Conservation (phyloP, 371 early-diverging fungal genomes). For the Lichtheimia ornata region DNA sequence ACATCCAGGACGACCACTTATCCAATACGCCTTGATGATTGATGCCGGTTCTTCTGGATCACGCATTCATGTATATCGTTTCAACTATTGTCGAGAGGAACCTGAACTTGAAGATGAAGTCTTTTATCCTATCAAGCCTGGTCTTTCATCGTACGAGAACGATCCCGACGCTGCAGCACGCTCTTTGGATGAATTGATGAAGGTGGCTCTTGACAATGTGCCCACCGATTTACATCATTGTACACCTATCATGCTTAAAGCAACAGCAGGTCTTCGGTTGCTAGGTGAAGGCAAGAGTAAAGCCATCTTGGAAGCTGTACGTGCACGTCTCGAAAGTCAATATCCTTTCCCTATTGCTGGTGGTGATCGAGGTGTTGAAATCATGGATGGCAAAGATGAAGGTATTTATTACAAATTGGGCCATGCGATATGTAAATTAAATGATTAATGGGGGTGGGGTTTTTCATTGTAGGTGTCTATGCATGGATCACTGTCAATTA, state of each 20-base stretch:
- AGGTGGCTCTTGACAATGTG: slow-evolving; percentile 73
- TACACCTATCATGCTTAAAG: slow-evolving; percentile 94
- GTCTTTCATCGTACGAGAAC: slow-evolving; percentile 73
- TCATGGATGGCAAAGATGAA: slow-evolving; percentile 97
- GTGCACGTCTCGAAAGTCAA: slow-evolving; percentile 58
- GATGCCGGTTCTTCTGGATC: slow-evolving; percentile 98
- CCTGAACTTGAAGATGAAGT: slow-evolving; percentile 79
- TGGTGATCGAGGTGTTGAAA: slow-evolving; percentile 68
- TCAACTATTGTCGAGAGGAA: slow-evolving; percentile 81
- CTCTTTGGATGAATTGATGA: slow-evolving; percentile 79
- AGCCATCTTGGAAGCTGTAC: slow-evolving; percentile 74
- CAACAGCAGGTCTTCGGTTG: slow-evolving; percentile 92
- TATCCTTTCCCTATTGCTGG: slow-evolving; percentile 83
- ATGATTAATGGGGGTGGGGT: no score
- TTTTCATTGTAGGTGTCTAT: slow-evolving; percentile 75
- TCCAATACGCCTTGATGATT: slow-evolving; percentile 79
- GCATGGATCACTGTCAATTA: slow-evolving; percentile 99
- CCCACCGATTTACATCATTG: slow-evolving; percentile 62
- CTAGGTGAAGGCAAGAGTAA: slow-evolving; percentile 68
- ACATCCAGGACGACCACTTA: slow-evolving; percentile 53
- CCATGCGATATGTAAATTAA: not conserved
- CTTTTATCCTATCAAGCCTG: slow-evolving; percentile 85
- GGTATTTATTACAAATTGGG: slow-evolving; percentile 35
- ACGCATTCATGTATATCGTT: slow-evolving; percentile 92
- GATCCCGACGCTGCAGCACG: slow-evolving; percentile 79